phyloP scores from a whole-genome alignment of 495 filamentous ascomycete species.

The Acidiella bohemica region DNA sequence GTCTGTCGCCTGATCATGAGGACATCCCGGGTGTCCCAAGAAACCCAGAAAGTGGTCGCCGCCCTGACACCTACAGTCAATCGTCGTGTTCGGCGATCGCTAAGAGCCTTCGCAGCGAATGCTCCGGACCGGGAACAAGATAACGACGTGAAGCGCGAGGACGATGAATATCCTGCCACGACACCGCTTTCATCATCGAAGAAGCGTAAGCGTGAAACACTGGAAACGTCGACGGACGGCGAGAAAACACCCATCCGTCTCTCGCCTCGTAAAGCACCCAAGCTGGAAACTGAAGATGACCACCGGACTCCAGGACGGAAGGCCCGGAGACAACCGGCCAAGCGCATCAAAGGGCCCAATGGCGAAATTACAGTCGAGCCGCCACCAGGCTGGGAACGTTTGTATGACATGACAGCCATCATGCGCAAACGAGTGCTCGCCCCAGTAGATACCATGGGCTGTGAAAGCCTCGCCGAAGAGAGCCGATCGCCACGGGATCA shows the following conservation, averaged over 20 bases:
- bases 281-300: conserved; percentile 6
- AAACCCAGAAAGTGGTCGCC: not conserved
- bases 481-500: conserved; percentile 44
- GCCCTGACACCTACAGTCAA: not conserved
- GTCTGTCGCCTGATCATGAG: not conserved
- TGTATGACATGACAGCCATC: conserved; percentile 61
- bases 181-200: not conserved
- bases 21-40: not conserved
- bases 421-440: conserved; percentile 69
- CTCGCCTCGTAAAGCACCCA: conserved; percentile 11
- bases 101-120: conserved; percentile 7
- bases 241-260: conserved; percentile 3
- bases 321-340: conserved; percentile 48
- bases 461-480: conserved; percentile 56
- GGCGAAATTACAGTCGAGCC: conserved; percentile 46
- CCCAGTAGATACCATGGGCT: conserved; percentile 97
- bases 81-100: not conserved
- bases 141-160: not conserved
- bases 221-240: not conserved
- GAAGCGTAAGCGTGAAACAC: conserved; percentile 15
- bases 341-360: conserved; percentile 43
- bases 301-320: conserved; percentile 27
- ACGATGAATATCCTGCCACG: not conserved
- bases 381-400: conserved; percentile 71
- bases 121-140: too few relatives aligned